A percentile compares a stretch with the other conserved stretches of the same genome.
Evolutionary conservation across 352 stramenopile genomes (phyloP).

Genomic region (Phytophthora nicotianae): DNA sequence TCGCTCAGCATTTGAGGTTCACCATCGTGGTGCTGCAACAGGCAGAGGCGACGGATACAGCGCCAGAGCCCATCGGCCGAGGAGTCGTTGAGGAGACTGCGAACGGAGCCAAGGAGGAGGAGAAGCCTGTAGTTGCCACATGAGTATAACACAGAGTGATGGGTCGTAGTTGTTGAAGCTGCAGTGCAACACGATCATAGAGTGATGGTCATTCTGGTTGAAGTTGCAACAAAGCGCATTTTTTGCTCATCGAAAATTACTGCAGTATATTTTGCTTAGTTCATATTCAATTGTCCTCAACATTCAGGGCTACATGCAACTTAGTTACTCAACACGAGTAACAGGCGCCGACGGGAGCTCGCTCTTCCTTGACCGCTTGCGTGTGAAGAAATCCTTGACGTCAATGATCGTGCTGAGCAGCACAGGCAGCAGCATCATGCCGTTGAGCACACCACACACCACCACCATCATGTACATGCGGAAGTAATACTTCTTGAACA

Average conservation of each 20-base stretch:
- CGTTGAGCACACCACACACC: slow-evolving; percentile 74
- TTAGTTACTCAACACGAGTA: slow-evolving; percentile 14
- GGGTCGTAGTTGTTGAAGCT: slow-evolving; percentile 26
- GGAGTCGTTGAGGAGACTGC: slow-evolving; percentile 39
- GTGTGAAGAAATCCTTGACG: slow-evolving; percentile 45
- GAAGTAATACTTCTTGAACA: slow-evolving; percentile 92
- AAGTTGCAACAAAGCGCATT: background rate
- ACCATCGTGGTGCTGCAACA: slow-evolving; percentile 89
- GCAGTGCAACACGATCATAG: background rate
- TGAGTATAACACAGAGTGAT: slow-evolving; percentile 29
- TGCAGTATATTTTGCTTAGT: too few relatives aligned
- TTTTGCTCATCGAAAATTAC: background rate
- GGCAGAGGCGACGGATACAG: slow-evolving; percentile 40
- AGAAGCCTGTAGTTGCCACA: slow-evolving; percentile 48
- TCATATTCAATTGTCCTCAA: too few relatives aligned
- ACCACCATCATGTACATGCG: slow-evolving; percentile 90
- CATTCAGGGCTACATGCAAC: too few relatives aligned
- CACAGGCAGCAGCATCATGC: slow-evolving; percentile 69
- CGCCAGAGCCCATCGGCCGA: slow-evolving; percentile 26
- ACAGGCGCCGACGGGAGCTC: slow-evolving; percentile 25
- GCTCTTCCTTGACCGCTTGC: slow-evolving; percentile 32
- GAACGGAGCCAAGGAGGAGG: slow-evolving; percentile 47
- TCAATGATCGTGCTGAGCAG: slow-evolving; percentile 52
- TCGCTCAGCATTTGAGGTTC: slow-evolving; percentile 87
- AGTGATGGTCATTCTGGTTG: background rate